Conservation (phyloP, 305 asterid genomes). For the Ruellia speciosa region DNA sequence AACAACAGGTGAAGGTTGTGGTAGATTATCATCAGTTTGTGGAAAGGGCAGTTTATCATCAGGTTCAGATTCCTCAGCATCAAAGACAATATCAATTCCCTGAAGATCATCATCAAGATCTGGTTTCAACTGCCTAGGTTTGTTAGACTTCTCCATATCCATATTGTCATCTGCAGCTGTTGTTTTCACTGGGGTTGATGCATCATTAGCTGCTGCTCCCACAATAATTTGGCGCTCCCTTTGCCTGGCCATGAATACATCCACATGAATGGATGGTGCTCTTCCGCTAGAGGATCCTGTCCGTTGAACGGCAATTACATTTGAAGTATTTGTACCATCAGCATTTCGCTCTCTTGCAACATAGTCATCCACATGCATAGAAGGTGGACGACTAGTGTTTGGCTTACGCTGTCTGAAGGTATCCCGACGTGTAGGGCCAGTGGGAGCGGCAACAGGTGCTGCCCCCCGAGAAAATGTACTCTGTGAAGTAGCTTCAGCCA, state of each 20-base stretch:
- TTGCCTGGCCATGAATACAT: constrained; percentile 94
- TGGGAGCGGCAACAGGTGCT: constrained; percentile 43
- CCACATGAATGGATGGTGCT: constrained; percentile 92
- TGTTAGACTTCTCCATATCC: constrained; percentile 37
- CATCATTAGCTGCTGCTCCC: constrained; percentile 30
- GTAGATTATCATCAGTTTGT: constrained; percentile 56
- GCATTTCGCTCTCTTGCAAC: constrained; percentile 89
- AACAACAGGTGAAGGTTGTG: constrained; percentile 37
- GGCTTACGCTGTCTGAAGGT: constrained; percentile 94
- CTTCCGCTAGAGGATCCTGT: constrained; percentile 79
- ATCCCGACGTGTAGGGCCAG: constrained; percentile 87
- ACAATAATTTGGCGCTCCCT: constrained; percentile 62
- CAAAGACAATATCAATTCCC: constrained; percentile 67
- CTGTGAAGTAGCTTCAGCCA: constrained; percentile 49
- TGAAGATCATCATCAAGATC: constrained; percentile 70
- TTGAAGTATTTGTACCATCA: constrained; percentile 65
- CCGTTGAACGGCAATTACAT: constrained; percentile 73
- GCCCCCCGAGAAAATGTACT: constrained; percentile 64
- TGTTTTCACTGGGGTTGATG: constrained; percentile 35
- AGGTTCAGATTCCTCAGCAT: constrained; percentile 69
- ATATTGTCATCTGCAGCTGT: constrained; percentile 32
- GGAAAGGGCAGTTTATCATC: constrained; percentile 87
- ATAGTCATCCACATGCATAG: constrained; percentile 96
- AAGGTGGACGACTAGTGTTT: constrained; percentile 97
- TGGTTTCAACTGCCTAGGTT: constrained; percentile 40